Percentiles rank a stretch among this genome's conserved stretches.
Evolutionary conservation across 768 basidiomycete species (phyloP).

Genomic region (Serendipita sp.): DNA sequence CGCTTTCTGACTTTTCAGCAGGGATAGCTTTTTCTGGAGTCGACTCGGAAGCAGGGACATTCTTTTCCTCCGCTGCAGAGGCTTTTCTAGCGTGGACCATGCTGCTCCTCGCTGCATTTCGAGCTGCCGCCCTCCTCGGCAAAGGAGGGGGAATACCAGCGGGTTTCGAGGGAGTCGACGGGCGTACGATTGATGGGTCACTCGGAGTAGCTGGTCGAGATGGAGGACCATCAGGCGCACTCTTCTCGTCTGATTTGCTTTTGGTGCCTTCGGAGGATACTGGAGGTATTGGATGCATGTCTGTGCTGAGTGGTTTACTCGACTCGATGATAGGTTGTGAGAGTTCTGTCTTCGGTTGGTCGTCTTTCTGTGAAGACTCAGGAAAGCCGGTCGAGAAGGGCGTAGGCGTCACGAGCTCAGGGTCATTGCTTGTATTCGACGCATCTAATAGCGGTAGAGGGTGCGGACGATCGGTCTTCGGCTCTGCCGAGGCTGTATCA

Average conservation of each 20-base stretch:
- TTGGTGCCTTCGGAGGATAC: slow-evolving; percentile 21
- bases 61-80: background rate
- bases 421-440: too few species aligned
- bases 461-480: too few species aligned
- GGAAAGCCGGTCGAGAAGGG: too few species aligned
- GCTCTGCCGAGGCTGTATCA: too few species aligned
- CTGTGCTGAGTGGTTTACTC: background rate
- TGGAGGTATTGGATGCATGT: slow-evolving; percentile 15
- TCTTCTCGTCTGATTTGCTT: slow-evolving; percentile 19
- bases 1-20: slow-evolving; percentile 2
- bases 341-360: too few species aligned
- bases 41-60: background rate
- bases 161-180: slow-evolving; percentile 5
- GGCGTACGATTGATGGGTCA: background rate
- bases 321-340: too few species aligned
- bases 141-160: slow-evolving; percentile 15
- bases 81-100: slow-evolving; percentile 1
- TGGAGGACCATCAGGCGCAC: background rate
- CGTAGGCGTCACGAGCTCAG: too few species aligned
- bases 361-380: too few species aligned
- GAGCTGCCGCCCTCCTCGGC: slow-evolving; percentile 16
- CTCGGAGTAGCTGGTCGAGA: slow-evolving; percentile 7
- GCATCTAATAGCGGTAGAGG: too few species aligned
- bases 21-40: background rate
- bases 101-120: slow-evolving; percentile 10